Evolutionary conservation across 2,329 filamentous ascomycete genomes (phyloP).

Genomic region (Cordyceps javanica): DNA sequence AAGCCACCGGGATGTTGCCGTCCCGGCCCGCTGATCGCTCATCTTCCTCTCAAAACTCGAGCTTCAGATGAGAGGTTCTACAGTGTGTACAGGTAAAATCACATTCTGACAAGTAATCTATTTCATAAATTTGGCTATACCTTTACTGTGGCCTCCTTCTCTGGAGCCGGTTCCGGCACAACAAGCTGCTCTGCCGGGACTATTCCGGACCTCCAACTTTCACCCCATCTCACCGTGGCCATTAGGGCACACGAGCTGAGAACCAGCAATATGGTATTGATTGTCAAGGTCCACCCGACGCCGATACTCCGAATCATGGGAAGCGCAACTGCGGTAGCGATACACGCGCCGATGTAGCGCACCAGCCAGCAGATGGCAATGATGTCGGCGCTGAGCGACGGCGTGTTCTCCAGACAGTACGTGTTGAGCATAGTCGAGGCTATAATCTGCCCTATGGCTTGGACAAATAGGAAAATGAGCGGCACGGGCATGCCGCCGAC

Average conservation of each 20-base stretch:
- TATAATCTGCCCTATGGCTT: slow-evolving; percentile 68
- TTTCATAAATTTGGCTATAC: not conserved
- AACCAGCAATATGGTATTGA: slow-evolving; percentile 37
- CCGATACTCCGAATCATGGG: slow-evolving; percentile 70
- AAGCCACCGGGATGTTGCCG: not conserved
- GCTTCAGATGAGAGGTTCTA: not conserved
- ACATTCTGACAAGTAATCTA: not conserved
- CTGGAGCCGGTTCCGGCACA: not conserved
- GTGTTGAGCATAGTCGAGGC: slow-evolving; percentile 72
- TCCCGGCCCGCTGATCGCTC: not conserved
- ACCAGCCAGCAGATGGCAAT: slow-evolving; percentile 76
- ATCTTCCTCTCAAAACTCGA: not conserved
- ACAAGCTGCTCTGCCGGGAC: slow-evolving; percentile 18
- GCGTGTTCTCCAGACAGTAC: slow-evolving; percentile 80
- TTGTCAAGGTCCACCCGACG: slow-evolving; percentile 75
- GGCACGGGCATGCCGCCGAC: slow-evolving; percentile 53
- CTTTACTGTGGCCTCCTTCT: not conserved
- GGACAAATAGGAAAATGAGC: slow-evolving; percentile 67
- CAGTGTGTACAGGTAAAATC: not conserved
- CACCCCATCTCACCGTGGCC: slow-evolving; percentile 34
- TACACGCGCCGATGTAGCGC: slow-evolving; percentile 67
- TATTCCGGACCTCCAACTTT: slow-evolving; percentile 33
- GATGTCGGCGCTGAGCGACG: slow-evolving; percentile 60
- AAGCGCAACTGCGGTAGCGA: slow-evolving; percentile 64
- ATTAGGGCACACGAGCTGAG: slow-evolving; percentile 30